A percentile compares a stretch with the other conserved stretches of the same genome.
Conservation (phyloP, 164 flowering plant genomes). For the Liriodendron chinense region DNA sequence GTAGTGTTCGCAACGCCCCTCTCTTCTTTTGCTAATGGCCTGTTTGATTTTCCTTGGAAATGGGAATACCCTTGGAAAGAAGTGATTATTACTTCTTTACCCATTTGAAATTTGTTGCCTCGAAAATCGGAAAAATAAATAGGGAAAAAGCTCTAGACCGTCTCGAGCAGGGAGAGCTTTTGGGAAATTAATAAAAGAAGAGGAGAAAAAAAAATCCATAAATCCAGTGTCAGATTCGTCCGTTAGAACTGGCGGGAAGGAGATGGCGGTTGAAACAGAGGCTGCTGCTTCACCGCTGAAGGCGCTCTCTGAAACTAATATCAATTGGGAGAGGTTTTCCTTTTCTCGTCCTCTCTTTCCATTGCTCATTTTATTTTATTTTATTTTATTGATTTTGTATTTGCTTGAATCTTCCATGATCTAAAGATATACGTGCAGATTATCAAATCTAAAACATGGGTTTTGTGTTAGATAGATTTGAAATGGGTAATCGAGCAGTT, state of each 20-base stretch:
- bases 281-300: slow-evolving; percentile 32
- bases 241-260: slow-evolving; percentile 14
- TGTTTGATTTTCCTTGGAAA: too few relatives aligned
- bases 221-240: not conserved
- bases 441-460: not conserved
- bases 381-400: not conserved
- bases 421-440: not conserved
- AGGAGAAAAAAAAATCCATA: not conserved
- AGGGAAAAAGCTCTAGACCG: too few relatives aligned
- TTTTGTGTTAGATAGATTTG: not conserved
- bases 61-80: too few relatives aligned
- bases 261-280: slow-evolving; percentile 56
- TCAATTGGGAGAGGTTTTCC: slow-evolving; percentile 71
- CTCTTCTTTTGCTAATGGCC: too few relatives aligned
- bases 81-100: too few relatives aligned
- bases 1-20: too few relatives aligned
- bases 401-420: not conserved
- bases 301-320: slow-evolving; percentile 66
- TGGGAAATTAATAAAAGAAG: not conserved
- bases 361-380: not conserved
- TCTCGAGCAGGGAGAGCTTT: too few relatives aligned
- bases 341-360: not conserved
- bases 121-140: too few relatives aligned
- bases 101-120: too few relatives aligned
- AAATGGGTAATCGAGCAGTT: not conserved